Base-by-base conservation (phyloP, 1,284 basidiomycete species). In the Porogramme epimiltina region DNA sequence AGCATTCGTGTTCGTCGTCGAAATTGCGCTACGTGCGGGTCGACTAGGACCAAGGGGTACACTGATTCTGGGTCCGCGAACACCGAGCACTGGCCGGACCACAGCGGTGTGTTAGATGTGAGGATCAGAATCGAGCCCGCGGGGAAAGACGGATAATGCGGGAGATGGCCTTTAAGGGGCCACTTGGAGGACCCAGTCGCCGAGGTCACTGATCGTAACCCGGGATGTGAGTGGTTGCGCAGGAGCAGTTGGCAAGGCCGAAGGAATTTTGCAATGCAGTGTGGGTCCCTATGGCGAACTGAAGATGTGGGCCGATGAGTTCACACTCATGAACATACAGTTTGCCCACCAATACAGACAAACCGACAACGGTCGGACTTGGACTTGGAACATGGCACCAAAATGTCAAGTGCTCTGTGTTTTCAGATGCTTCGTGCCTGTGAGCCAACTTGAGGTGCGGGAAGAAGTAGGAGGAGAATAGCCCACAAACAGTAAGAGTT, bases 211-310 rank as follows among this genome's bases (percentile, higher is more conserved):
- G 45, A 47, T 47, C 26, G 45, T 40, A 24, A 39, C 45, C 20
- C 25, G n/a, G 37, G 36, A 16, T 25, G 22, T 16, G 20, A 37
- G 25, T 22, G 33, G 34, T 8, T 11, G 44, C 8, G 11, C 13
- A 24, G 33, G 44, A 11, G 22, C 31, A 6, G 37, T 47, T 40
- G 45, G 36, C 25, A 40, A 20, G 37, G 26, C 24, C 25, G 22
- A 18, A 28, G 37, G 25, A 8, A 37, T 9, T n/a, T 6, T 5
- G 34, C 34, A 37, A 37, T 19, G 19, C 45, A 24, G 22, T 47
- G 37, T 39, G 45, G 26, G 40, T 34, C 43, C 28, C 43, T 39
- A 47, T 40, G 45, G 45, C 36, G 25, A 40, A 25, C 25, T 5
- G 34, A 6, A 23, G 23, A 16, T 38, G 36, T 22, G 20, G 33